Evolutionary conservation across 805 yeast species (phyloP), one percentile per base, ranked within the genome.

Genomic region (Candida michaelii): DNA sequence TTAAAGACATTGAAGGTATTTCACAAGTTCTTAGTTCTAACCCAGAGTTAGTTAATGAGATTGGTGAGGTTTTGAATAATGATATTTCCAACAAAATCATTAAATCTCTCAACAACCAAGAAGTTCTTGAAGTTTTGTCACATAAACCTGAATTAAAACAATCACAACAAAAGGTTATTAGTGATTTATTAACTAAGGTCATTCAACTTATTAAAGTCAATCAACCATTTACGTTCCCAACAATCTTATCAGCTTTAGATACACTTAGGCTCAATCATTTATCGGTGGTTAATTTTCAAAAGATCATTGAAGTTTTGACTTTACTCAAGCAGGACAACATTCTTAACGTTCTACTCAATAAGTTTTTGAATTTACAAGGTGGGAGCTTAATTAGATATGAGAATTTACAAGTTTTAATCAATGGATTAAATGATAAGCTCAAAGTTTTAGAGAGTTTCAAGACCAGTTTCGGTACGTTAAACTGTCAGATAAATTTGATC

Each of bases 261-360:
- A 13, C 18, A 2, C 13, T 36, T 15, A 36, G 24, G 4, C 33
- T 36, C 31, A 30, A 30, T 27, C 29, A 44, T 19, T 27, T 69
- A 15, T 50, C 60, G 1, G 48, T 53, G 4, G 47, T 45, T 7
- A 60, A 62, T 19, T 55, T 69, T 30, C 27, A 39, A 6, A 45
- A 45, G 9, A 37, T 67, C 2, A 53, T 69, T 24, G 43, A 53
- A 19, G 52, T 66, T 12, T 55, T 69, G 40, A 49, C 67, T 0
- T 30, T 44, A 1, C 48, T 46, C 12, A 48, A 56, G 15, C 55
- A 63, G 7, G 49, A 39, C 8, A 58, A 55, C 4, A 34, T 52
- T 4, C 52, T 67, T 43, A 55, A 55, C 36, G 42, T 64, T 18
- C 44, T 69, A 14, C 43, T 63, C 37, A 51, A 48, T 33, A 64